Base-by-base conservation (phyloP, 768 basidiomycete species). In the Cystoderma amianthinum region DNA sequence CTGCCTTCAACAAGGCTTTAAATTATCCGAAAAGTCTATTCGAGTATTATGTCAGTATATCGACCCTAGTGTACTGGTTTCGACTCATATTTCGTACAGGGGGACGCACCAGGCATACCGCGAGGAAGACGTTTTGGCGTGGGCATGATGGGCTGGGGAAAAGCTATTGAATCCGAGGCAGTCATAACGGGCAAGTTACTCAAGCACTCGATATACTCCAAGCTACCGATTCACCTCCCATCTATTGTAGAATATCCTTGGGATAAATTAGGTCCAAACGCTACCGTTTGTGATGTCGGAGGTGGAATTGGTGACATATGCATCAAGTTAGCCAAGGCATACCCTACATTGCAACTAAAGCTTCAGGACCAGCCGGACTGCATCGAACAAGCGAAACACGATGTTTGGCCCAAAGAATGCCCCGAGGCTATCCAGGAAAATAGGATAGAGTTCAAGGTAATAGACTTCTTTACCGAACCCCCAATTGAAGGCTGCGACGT, bases 381-480 rank as follows among this genome's bases (percentile, higher is more conserved):
- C 7, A 51, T 69, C 21, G 35, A 46, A 2, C 53, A 59, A 41
- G 67, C 65, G 4, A 45, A 47, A 30, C 43, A 58, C 21, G 58
- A 61, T 39, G 47, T 63, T 7, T 71, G 68, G 68, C 53, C 53
- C 3, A 48, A 56, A 32, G 53, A 60, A 30, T 58, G 51, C 35
- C 68, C 69, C 1, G 55, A 65, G 32, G 65, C 61, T 9, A 54
- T 71, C 9, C 46, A 50, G 35, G 51, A 61, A 33, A 41, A 54
- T 13, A 52, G 64, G 7, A 55, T 71, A n/a, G 45, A 58, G n/a
- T 68, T 73, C 45, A 41, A 58, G 15, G 43, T 60, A 0, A 52
- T 71, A 20, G 63, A 73, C 42, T 72, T 73, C 48, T 65, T 71
- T 42, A 49, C 48, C 9, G 60, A 64, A 15, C 36, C 61, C 3